Percentiles rank a stretch among this genome's conserved stretches.
Conservation (phyloP, 805 yeast genomes). For the Kuraishia floccosa region DNA sequence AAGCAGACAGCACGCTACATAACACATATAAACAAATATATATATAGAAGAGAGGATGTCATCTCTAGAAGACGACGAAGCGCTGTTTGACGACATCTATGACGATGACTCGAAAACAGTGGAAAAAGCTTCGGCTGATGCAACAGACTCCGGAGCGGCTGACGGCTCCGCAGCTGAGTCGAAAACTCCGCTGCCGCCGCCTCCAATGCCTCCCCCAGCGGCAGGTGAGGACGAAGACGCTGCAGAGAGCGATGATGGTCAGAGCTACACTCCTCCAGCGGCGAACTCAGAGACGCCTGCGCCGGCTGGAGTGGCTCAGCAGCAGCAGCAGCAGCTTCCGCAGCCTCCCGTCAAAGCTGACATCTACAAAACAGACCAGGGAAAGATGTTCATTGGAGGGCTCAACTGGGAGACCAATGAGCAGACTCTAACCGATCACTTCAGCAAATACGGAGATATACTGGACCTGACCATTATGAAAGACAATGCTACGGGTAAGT, state of each 20-base stretch:
- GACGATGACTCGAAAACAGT: constrained; percentile 5
- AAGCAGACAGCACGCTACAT: no score
- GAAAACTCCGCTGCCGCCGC: constrained; percentile 4
- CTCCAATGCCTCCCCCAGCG: constrained; percentile 4
- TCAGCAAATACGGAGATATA: constrained; percentile 82
- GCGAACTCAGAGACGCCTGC: not conserved
- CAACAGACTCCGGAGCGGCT: constrained; percentile 7
- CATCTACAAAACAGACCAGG: constrained; percentile 53
- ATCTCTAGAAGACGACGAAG: constrained; percentile 82
- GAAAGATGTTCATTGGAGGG: constrained; percentile 94
- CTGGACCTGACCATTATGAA: constrained; percentile 87
- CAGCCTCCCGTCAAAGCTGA: constrained; percentile 29
- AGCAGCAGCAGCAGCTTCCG: constrained; percentile 9
- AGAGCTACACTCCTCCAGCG: constrained; percentile 6
- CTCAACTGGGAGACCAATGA: constrained; percentile 97
- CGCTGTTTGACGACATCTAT: constrained; percentile 88
- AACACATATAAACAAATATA: no score
- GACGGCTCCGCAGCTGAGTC: constrained; percentile 17
- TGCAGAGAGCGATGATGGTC: constrained; percentile 5
- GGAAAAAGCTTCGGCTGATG: constrained; percentile 12
- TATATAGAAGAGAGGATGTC: no score
- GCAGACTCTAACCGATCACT: constrained; percentile 71
- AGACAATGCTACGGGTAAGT: constrained; percentile 75
- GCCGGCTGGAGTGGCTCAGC: constrained; percentile 6
- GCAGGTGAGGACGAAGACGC: no score